A percentile compares a stretch with the other conserved stretches of the same genome.
These are phyloP conservation scores for Aspergillus versicolor DNA, from an alignment of 2,329 filamentous ascomycete species.

Conservation along the genomic window DNA sequence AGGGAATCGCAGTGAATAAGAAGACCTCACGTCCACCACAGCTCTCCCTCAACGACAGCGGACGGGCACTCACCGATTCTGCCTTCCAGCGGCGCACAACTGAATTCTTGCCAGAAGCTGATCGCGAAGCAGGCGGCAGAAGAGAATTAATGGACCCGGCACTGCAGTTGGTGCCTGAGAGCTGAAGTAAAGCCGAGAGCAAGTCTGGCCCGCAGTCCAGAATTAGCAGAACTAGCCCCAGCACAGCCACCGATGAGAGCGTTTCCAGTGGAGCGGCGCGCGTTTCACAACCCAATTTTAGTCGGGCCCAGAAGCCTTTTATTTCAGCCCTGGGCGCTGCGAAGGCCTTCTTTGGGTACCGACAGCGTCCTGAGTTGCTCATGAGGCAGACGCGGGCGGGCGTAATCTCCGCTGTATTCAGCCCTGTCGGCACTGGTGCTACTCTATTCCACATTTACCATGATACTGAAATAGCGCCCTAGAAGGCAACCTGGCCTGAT, in stretches of 20 bases:
- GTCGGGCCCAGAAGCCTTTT: background rate
- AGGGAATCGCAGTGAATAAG: background rate
- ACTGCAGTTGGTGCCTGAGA: conserved; percentile 2
- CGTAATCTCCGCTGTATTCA: background rate
- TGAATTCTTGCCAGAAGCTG: background rate
- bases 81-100: background rate
- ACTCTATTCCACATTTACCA: too few species aligned
- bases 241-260: conserved; percentile 7
- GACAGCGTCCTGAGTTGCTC: background rate
- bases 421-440: background rate
- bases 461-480: too few species aligned
- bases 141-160: background rate
- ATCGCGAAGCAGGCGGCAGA: background rate
- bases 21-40: background rate
- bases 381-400: background rate
- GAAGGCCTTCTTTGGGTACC: background rate
- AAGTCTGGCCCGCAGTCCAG: conserved; percentile 1
- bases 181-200: background rate
- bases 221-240: background rate
- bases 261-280: conserved; percentile 2
- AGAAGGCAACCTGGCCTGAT: too few species aligned
- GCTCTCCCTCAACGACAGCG: background rate
- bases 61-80: conserved; percentile 5
- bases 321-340: background rate
- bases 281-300: conserved; percentile 1